Evolutionary conservation across 2,329 filamentous ascomycete genomes (phyloP), one percentile per base, ranked within the genome.

Genomic region (Sporothrix phasma): DNA sequence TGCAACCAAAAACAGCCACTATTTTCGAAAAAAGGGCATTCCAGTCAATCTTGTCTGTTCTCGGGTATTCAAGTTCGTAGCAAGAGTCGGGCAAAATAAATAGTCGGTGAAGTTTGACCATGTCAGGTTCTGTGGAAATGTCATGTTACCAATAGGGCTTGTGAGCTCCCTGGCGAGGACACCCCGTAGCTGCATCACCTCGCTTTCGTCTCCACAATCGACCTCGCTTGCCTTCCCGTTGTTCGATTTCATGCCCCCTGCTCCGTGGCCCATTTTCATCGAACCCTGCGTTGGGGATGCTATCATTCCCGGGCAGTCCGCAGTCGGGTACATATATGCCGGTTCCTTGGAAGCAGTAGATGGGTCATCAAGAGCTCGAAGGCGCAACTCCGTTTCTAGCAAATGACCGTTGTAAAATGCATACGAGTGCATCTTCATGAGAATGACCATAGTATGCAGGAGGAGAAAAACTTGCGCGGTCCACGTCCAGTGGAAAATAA

Each of bases 361-460:
- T 1, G 92, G 91, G 64, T 84, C 77, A 74, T 99, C 94, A 39
- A 99, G 86, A 46, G 85, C 85, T 64, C 84, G 84, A 13, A 99
- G 81, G 11, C 91, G 87, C 72, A 88, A 87, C 74, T 95, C 85
- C 0, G 91, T 95, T 74, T 94, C 90, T 69, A 88, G 90, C 17
- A 99, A 80, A 74, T 99, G 94, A 11, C 94, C 94, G 71, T 97
- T 97, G 79, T 99, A 99, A 75, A 97, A 99, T 26, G 91, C 89
- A 72, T 96, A 99, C 5, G 92, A 97, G 75, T 99, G 94, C 86
- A 97, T 94, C 80, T 99, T 99, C 94, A 99, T 99, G 60, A 97
- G 85, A 22, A 99, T 81, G 7, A 90, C 88, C 76, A 99, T 85
- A 49, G 92, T 88, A 75, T 99, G 94, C 39, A 99, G 80, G 11